Base-by-base conservation (phyloP, 768 basidiomycete species). In the Boletus sensibilis region DNA sequence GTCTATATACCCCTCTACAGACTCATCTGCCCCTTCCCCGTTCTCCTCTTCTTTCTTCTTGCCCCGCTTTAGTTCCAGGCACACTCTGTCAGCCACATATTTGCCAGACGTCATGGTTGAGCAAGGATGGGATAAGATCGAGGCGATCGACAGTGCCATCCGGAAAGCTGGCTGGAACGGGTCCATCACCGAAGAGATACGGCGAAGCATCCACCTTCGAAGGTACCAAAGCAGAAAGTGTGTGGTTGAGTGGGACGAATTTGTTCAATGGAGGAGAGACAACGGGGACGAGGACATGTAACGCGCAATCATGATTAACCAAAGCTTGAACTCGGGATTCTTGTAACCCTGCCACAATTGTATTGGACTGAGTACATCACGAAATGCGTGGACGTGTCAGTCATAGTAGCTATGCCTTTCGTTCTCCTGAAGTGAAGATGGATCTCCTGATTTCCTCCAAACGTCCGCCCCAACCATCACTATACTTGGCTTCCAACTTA, bases 151-250 rank as follows among this genome's bases (percentile, higher is more conserved):
- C 63, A 93, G 87, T 64, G 93, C 94, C 29, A 93, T 98, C 60
- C 82, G 84, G 59, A 99, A 99, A 74, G 92, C 95, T 4, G 97
- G 94, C 4, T 98, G 89, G 88, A 82, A 71, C 54, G 92, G 91
- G 1, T 72, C 72, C 48, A 90, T 95, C 64, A 90, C 86, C 1
- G 94, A 96, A 69, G 90, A 90, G 63, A 72, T 93, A 48, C 79
- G 92, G 46, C 78, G 89, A 62, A 85, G 84, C 66, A 73, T 94
- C 63, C 86, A 79, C 68, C 79, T 96, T 63, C 82, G 88, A 56
- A 75, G 92, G 67, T 96, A 94, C 71, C 92, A 93, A 74, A 90
- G 88, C 70, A 82, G 80, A 57, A 80, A 79, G 68, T 86, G 81
- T 70, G 73, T 75, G 21, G 87, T 87, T 18, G 76, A 73, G 13